Evolutionary conservation across 148 eudicot species (phyloP).

Genomic region (Camellia japonica): DNA sequence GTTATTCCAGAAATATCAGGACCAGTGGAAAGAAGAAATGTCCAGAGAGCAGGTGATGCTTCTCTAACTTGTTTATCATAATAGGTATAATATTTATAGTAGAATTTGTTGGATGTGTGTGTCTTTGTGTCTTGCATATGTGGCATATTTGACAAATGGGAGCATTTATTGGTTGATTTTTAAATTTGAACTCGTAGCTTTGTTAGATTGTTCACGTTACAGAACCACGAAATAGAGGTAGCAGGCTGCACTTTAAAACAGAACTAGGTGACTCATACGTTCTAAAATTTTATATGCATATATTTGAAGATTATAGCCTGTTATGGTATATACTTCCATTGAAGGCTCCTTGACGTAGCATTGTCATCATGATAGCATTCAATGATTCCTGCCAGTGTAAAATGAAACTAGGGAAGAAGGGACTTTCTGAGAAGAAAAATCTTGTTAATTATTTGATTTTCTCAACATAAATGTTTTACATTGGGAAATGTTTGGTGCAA

Average conservation of each 20-base stretch:
- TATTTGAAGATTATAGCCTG: background rate
- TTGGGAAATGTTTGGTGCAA: background rate
- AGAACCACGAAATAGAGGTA: background rate
- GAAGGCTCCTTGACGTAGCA: background rate
- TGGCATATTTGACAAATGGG: background rate
- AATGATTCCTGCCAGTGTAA: background rate
- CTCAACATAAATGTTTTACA: background rate
- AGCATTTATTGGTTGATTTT: background rate
- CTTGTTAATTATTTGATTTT: background rate
- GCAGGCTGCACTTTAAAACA: background rate
- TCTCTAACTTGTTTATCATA: background rate
- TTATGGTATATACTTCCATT: background rate
- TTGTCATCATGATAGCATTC: background rate
- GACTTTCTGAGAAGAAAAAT: background rate
- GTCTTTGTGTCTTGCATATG: background rate
- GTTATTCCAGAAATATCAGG: conserved; percentile 24
- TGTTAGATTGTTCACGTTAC: background rate
- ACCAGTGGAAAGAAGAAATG: conserved; percentile 30
- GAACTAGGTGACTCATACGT: background rate
- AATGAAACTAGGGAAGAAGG: background rate
- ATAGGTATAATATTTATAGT: background rate
- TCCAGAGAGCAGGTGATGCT: conserved; percentile 25
- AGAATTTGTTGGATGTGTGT: too few species aligned
- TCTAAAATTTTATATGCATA: background rate
- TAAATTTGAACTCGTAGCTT: background rate